Conservation (phyloP, 768 basidiomycete species). For the Calvatia gigantea region DNA sequence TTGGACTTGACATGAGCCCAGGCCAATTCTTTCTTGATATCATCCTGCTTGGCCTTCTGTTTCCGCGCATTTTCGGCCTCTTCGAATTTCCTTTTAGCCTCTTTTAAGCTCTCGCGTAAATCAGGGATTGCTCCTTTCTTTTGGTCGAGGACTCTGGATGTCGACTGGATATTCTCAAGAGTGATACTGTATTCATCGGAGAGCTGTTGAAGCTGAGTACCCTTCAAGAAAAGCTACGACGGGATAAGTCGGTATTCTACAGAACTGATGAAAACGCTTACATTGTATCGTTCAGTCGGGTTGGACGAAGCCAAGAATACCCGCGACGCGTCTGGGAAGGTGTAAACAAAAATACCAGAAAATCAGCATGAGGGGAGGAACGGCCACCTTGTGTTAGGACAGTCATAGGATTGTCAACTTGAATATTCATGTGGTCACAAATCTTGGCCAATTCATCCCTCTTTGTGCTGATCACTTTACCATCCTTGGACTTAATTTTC, state of each 20-base stretch:
- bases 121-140: slow-evolving; percentile 82
- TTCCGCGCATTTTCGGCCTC: slow-evolving; percentile 75
- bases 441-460: slow-evolving; percentile 85
- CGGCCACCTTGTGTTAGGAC: slow-evolving; percentile 80
- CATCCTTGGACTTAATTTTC: slow-evolving; percentile 76
- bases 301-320: slow-evolving; percentile 85
- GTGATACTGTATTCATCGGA: slow-evolving; percentile 83
- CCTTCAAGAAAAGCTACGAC: slow-evolving; percentile 85
- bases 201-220: slow-evolving; percentile 88
- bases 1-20: slow-evolving; percentile 84
- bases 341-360: background rate
- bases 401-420: slow-evolving; percentile 95
- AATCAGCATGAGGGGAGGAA: slow-evolving; percentile 22
- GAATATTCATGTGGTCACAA: slow-evolving; percentile 94
- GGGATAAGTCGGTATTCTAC: background rate
- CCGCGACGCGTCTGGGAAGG: slow-evolving; percentile 52
- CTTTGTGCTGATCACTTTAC: slow-evolving; percentile 66
- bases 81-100: slow-evolving; percentile 56
- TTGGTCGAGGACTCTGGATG: slow-evolving; percentile 58
- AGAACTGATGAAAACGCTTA: slow-evolving; percentile 27
- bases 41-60: slow-evolving; percentile 62
- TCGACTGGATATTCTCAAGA: slow-evolving; percentile 66
- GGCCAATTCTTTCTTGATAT: slow-evolving; percentile 76
- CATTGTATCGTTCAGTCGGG: slow-evolving; percentile 86
- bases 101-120: slow-evolving; percentile 53